Base-by-base conservation (phyloP, 2,329 filamentous ascomycete genomes). In the Fusarium paranaense region DNA sequence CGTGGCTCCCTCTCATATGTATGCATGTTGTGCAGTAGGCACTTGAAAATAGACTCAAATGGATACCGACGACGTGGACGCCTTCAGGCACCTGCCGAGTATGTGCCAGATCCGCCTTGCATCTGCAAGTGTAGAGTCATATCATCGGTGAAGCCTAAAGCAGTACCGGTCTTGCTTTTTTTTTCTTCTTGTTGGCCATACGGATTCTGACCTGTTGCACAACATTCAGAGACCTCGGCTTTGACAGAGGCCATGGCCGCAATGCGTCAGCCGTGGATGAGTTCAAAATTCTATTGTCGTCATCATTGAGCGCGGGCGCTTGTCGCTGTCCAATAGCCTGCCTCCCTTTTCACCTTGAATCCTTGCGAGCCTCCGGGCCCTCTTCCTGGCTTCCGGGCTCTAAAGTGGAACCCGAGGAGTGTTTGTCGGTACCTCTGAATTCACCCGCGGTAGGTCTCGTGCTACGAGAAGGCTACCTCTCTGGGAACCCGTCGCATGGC, bases 11-110 rank as follows among this genome's bases (percentile, higher is more conserved):
- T 73, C 65, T 68, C 52, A 71, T 71, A 73, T 78, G 77, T 78
- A 78, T 76, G 77, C 77, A 78, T 78, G 77, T 78, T 78, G 75
- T 78, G 77, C 77, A 78, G 77, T 73, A 71, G 71, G 69, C 61
- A 67, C 67, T 76, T 74, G 67, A 75, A 66, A 75, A 71, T 76
- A 75, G 70, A 62, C 68, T 77, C 68, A 59, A 66, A 72, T 69
- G 68, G 69, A 68, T 78, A 76, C 76, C 76, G 76, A 78, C 76
- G 74, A 78, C 76, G 72, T 78, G 77, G 76, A 74, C 75, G 59
- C 75, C 69, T 64, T 66, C 62, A 76, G 64, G 70, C 73, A 71
- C 68, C 69, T 78, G 58, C 73, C 68, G 70, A 66, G 59, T 64
- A 70, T 56, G 69, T 75, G 72, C 68, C 73, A 78, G 73, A 76